Evolutionary conservation across 345 rosid genomes (phyloP).

Genomic region (Eucalyptus pauciflora): DNA sequence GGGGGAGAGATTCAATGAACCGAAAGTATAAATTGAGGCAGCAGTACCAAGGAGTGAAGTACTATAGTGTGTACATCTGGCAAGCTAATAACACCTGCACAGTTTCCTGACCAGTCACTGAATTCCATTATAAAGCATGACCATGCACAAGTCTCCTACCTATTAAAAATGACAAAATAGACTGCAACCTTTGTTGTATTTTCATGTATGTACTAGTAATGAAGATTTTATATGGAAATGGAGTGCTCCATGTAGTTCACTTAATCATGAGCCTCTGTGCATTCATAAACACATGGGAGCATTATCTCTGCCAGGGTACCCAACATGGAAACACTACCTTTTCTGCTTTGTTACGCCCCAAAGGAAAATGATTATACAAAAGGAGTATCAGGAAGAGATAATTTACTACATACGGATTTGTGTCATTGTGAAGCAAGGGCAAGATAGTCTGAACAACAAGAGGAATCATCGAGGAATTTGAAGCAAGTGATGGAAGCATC

Average conservation of each 20-base stretch:
- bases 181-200: neutral
- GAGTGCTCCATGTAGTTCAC: neutral
- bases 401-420: constrained; percentile 44
- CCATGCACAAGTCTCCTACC: neutral
- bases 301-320: neutral
- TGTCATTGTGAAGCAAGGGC: constrained; percentile 72
- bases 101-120: neutral
- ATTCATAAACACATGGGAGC: neutral
- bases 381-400: neutral
- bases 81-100: neutral
- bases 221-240: neutral
- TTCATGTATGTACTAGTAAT: neutral
- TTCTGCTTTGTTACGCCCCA: neutral
- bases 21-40: neutral
- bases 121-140: neutral
- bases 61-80: neutral
- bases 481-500: constrained; percentile 80
- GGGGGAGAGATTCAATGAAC: neutral
- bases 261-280: neutral
- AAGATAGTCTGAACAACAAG: constrained; percentile 68
- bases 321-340: neutral
- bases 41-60: neutral
- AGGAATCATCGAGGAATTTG: constrained; percentile 76
- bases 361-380: neutral
- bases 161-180: neutral